Evolutionary conservation across 768 basidiomycete species (phyloP).

Genomic region (Termitomyces sp.): DNA sequence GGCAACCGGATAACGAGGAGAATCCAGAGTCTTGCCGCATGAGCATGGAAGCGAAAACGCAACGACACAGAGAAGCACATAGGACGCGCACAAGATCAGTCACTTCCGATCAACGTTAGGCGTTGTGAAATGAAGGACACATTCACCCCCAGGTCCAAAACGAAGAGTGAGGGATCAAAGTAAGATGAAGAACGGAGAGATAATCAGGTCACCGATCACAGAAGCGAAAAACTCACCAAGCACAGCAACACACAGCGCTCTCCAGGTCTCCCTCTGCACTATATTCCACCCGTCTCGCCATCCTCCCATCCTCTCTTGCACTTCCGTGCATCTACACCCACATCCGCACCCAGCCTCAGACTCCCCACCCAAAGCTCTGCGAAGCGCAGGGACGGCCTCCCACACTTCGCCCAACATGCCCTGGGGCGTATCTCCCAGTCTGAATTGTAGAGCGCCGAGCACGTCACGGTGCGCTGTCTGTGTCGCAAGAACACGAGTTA

Average conservation of each 20-base stretch:
- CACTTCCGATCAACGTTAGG: background rate
- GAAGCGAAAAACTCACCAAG: constrained; percentile 27
- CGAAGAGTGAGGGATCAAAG: background rate
- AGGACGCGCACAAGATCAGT: no score
- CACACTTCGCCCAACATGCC: constrained; percentile 56
- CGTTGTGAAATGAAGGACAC: background rate
- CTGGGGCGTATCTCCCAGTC: constrained; percentile 49
- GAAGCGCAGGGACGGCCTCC: constrained; percentile 48
- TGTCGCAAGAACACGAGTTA: background rate
- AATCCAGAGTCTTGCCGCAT: background rate
- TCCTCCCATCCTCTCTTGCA: constrained; percentile 17
- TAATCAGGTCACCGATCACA: background rate
- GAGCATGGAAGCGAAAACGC: no score
- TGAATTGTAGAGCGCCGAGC: constrained; percentile 40
- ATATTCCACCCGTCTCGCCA: constrained; percentile 37
- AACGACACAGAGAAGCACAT: background rate
- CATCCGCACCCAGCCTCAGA: background rate
- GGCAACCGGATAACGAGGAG: background rate
- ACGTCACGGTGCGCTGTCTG: constrained; percentile 57
- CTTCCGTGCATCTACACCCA: background rate
- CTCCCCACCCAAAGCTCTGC: constrained; percentile 20
- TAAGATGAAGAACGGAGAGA: background rate
- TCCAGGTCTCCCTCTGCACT: constrained; percentile 46
- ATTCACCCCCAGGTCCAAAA: background rate
- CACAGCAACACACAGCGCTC: constrained; percentile 37